Evolutionary conservation across 176 grass and related monocot genomes (phyloP).

Genomic region (Hyparrhenia diplandra): DNA sequence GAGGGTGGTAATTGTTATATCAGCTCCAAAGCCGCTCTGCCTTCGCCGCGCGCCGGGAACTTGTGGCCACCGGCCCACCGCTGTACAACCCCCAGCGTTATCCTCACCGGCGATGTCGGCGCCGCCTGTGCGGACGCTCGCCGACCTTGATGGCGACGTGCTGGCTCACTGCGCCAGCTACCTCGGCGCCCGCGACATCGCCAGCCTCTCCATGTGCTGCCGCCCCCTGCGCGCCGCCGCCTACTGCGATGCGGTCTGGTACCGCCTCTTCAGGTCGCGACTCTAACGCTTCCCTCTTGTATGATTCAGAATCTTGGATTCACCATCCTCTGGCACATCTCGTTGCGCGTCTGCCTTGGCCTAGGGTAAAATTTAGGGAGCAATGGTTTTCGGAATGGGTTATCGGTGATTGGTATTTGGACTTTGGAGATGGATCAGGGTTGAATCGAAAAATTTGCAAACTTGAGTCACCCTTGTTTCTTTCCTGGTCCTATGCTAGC

Average conservation of each 20-base stretch:
- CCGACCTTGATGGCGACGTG: conserved; percentile 60
- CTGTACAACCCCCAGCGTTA: background rate
- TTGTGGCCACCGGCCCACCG: background rate
- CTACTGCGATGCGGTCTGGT: conserved; percentile 74
- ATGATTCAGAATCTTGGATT: background rate
- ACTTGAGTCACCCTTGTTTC: too few relatives aligned
- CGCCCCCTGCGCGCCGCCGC: conserved; percentile 47
- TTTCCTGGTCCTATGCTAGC: background rate
- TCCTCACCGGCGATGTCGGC: conserved; percentile 21
- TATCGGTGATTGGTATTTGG: background rate
- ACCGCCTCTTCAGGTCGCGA: conserved; percentile 59
- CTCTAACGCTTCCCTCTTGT: background rate
- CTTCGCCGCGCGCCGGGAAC: background rate
- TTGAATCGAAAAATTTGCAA: too few relatives aligned
- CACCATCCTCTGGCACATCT: background rate
- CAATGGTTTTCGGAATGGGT: background rate
- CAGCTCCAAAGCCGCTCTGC: background rate
- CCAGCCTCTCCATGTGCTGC: conserved; percentile 66
- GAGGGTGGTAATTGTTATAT: too few relatives aligned
- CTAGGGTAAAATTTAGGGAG: background rate
- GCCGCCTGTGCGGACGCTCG: conserved; percentile 37
- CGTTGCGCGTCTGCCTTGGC: background rate
- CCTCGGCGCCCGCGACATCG: conserved; percentile 53
- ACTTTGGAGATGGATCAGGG: background rate
- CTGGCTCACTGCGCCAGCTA: conserved; percentile 58